Conservation (phyloP, 768 basidiomycete genomes). For the Termitomyces sp. region DNA sequence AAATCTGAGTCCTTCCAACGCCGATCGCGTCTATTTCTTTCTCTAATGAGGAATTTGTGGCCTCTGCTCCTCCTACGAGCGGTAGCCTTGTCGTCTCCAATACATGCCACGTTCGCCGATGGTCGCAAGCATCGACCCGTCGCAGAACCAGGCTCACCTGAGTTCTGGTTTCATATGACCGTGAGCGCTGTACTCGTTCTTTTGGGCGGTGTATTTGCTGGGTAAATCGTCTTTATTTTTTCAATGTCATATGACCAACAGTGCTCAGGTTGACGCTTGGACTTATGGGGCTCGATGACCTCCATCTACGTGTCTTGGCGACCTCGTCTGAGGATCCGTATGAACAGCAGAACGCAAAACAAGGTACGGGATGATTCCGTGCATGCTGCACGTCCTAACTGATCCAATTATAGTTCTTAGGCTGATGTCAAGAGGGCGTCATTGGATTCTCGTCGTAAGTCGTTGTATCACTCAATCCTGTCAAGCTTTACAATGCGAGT, state of each 20-base stretch:
- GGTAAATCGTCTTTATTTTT: constrained; percentile 41
- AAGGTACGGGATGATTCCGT: constrained; percentile 37
- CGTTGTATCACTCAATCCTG: not conserved
- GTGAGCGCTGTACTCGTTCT: constrained; percentile 71
- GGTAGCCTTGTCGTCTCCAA: constrained; percentile 8
- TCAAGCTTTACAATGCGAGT: not conserved
- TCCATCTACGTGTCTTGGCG: constrained; percentile 83
- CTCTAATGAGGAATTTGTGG: constrained; percentile 11
- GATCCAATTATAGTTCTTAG: constrained; percentile 35
- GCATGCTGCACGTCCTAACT: not conserved
- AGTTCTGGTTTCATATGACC: constrained; percentile 71
- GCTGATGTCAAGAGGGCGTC: constrained; percentile 62
- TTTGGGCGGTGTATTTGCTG: constrained; percentile 87
- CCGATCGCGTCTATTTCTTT: not conserved
- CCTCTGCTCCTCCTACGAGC: constrained; percentile 5
- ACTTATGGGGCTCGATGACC: constrained; percentile 89
- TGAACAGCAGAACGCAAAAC: constrained; percentile 67
- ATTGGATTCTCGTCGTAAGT: constrained; percentile 91
- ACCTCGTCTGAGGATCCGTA: constrained; percentile 70
- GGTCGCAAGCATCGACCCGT: constrained; percentile 9
- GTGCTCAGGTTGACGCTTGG: constrained; percentile 76
- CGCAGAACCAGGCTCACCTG: constrained; percentile 43
- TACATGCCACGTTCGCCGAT: not conserved
- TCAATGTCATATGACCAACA: not conserved
- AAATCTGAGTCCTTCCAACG: not conserved